Percentiles rank a stretch among this genome's conserved stretches.
Conservation (phyloP, 2,329 filamentous ascomycete genomes). For the Chalara sp. region DNA sequence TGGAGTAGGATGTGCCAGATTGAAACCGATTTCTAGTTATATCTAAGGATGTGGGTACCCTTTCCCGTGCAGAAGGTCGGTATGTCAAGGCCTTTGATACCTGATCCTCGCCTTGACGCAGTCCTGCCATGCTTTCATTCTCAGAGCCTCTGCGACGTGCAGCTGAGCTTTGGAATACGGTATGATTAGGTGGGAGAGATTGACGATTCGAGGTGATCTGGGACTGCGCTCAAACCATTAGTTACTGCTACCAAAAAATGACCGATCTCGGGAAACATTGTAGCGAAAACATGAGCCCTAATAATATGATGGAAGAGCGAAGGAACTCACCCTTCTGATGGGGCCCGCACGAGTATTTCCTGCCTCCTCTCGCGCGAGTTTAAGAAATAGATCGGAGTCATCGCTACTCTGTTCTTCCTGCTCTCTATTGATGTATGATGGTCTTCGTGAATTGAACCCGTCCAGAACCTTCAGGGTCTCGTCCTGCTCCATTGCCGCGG, state of each 20-base stretch:
- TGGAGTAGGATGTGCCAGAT: constrained; percentile 15
- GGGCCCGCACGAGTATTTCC: constrained; percentile 8
- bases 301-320: neutral
- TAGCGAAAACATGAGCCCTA: too few species aligned
- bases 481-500: constrained; percentile 19
- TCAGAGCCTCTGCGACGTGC: constrained; percentile 23
- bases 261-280: too few species aligned
- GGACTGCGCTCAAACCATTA: neutral
- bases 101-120: constrained; percentile 17
- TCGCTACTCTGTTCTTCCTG: constrained; percentile 24
- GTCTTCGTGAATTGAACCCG: constrained; percentile 11
- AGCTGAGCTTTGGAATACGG: constrained; percentile 9
- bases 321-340: constrained; percentile 19
- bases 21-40: constrained; percentile 19
- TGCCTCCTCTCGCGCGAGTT: constrained; percentile 24
- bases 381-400: constrained; percentile 26
- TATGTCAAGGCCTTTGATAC: constrained; percentile 22
- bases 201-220: constrained; percentile 17
- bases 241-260: too few species aligned
- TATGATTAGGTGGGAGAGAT: constrained; percentile 20
- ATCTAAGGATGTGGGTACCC: constrained; percentile 14
- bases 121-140: constrained; percentile 16
- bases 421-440: constrained; percentile 10
- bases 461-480: constrained; percentile 21
- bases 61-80: constrained; percentile 16